These are phyloP conservation scores for Chamaenerion angustifolium DNA, from an alignment of 345 rosid genomes.

Conservation along the genomic window DNA sequence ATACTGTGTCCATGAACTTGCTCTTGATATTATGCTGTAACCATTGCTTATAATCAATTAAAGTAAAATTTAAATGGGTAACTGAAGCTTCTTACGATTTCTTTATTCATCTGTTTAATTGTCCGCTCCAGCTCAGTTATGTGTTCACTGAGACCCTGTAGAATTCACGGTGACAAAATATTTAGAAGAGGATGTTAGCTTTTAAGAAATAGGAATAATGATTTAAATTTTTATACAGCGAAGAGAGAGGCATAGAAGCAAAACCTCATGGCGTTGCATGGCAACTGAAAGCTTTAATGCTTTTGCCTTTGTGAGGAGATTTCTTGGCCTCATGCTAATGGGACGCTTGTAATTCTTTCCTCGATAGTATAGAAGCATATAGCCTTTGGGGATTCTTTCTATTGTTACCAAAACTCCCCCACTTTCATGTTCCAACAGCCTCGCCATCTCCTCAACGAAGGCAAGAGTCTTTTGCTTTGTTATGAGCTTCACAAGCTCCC, in stretches of 20 bases:
- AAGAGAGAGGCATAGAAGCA: slow-evolving; percentile 2
- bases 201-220: not conserved
- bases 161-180: slow-evolving; percentile 7
- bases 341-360: slow-evolving; percentile 92
- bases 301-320: slow-evolving; percentile 89
- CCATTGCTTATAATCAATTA: not conserved
- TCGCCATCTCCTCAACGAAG: slow-evolving; percentile 88
- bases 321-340: slow-evolving; percentile 79
- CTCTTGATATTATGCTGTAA: not conserved
- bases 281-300: slow-evolving; percentile 90
- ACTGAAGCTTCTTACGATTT: slow-evolving; percentile 41
- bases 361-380: slow-evolving; percentile 74
- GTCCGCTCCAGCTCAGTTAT: slow-evolving; percentile 68
- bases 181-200: not conserved
- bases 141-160: slow-evolving; percentile 94
- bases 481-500: slow-evolving; percentile 95
- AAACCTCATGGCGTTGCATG: slow-evolving; percentile 96
- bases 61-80: not conserved
- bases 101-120: slow-evolving; percentile 60
- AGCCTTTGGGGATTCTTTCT: slow-evolving; percentile 92
- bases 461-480: slow-evolving; percentile 79
- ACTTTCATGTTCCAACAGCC: slow-evolving; percentile 85
- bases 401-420: slow-evolving; percentile 93
- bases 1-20: no score
- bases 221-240: not conserved